Percentiles rank a stretch among this genome's conserved stretches.
phyloP scores from a whole-genome alignment of 2,329 filamentous ascomycete genomes.

The Coniochaeta pulveracea region DNA sequence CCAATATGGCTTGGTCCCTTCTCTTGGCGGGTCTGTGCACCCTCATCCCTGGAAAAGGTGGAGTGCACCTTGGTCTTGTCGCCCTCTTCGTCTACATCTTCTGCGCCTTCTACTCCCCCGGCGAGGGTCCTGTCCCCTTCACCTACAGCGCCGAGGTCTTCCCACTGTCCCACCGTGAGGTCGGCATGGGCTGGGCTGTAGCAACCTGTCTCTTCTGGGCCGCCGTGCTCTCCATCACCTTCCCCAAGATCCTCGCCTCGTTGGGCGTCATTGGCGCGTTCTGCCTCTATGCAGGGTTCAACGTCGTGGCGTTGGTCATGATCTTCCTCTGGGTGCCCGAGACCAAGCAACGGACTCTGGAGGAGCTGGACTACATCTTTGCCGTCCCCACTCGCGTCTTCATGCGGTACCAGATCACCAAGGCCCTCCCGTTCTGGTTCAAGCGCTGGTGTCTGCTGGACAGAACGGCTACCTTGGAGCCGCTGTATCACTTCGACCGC shows the following conservation, averaged over 20 bases:
- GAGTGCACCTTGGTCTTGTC: slow-evolving; percentile 30
- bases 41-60: slow-evolving; percentile 23
- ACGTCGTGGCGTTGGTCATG: slow-evolving; percentile 40
- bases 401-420: slow-evolving; percentile 43
- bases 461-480: slow-evolving; percentile 27
- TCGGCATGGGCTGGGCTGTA: slow-evolving; percentile 61
- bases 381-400: slow-evolving; percentile 48
- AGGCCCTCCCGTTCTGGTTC: slow-evolving; percentile 48
- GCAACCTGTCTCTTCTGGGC: slow-evolving; percentile 53
- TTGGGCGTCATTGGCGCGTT: slow-evolving; percentile 32
- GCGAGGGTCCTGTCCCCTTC: slow-evolving; percentile 58
- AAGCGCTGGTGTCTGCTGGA: slow-evolving; percentile 41
- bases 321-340: slow-evolving; percentile 47
- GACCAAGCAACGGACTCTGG: slow-evolving; percentile 41
- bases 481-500: slow-evolving; percentile 28
- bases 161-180: slow-evolving; percentile 58
- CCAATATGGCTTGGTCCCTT: slow-evolving; percentile 51
- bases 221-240: slow-evolving; percentile 49
- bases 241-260: slow-evolving; percentile 42
- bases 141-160: slow-evolving; percentile 61
- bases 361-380: slow-evolving; percentile 47
- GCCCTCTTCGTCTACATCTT: slow-evolving; percentile 27
- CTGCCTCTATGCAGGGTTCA: slow-evolving; percentile 43
- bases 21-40: slow-evolving; percentile 45
- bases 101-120: slow-evolving; percentile 18